A percentile compares a stretch with the other conserved stretches of the same genome.
These are phyloP conservation scores for Cochlearia excelsa DNA, from an alignment of 345 rosid species.

Conservation along the genomic window DNA sequence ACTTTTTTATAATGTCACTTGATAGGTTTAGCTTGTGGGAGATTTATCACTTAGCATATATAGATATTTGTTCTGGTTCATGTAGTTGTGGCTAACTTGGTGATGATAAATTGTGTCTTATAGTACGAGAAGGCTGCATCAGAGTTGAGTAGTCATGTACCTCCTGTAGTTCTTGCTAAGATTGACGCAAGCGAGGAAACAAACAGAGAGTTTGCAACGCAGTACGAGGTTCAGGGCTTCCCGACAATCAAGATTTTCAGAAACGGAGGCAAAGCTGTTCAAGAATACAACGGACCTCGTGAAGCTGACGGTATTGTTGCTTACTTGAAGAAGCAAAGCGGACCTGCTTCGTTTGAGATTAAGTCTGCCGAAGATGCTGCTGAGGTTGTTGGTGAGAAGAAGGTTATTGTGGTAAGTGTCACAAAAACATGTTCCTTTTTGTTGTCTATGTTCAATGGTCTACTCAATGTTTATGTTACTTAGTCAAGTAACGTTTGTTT, in stretches of 20 bases:
- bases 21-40: too few relatives aligned
- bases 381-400: conserved; percentile 57
- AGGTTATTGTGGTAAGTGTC: conserved; percentile 62
- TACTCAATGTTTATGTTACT: too few relatives aligned
- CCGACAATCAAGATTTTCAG: conserved; percentile 86
- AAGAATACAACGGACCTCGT: conserved; percentile 95
- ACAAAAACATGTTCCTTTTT: too few relatives aligned
- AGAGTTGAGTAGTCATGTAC: conserved; percentile 58
- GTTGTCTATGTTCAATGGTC: too few relatives aligned
- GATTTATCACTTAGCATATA: too few relatives aligned
- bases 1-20: too few relatives aligned
- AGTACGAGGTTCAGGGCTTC: conserved; percentile 77
- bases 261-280: conserved; percentile 70
- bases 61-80: too few relatives aligned
- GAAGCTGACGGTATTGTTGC: conserved; percentile 82
- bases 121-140: conserved; percentile 98
- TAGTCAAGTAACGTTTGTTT: background rate
- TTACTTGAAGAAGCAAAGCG: conserved; percentile 83
- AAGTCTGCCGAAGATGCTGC: conserved; percentile 64
- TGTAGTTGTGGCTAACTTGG: background rate
- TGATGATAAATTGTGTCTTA: conserved; percentile 13
- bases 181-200: conserved; percentile 77
- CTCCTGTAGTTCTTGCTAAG: conserved; percentile 71
- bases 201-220: conserved; percentile 56
- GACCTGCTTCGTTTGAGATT: conserved; percentile 84